Base-by-base conservation (phyloP, 2,329 filamentous ascomycete species). In the Aulographum hederae region DNA sequence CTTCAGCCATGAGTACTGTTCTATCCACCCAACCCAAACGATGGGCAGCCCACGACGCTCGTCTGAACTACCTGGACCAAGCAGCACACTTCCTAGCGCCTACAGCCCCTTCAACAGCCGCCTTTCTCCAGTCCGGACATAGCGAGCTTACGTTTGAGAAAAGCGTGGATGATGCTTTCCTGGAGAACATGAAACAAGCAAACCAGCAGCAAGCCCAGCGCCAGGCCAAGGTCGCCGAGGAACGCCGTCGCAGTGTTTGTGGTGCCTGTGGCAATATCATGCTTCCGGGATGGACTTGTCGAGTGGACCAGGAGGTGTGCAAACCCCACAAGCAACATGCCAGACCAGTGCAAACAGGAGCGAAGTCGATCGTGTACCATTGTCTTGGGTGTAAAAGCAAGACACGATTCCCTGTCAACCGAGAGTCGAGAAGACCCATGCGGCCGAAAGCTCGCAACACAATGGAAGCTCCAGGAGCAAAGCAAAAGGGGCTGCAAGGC, bases 211-310 rank as follows among this genome's bases (percentile, higher is more conserved):
- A 46, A 50, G 29, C 21, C 8, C 21, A 46, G 49, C 33, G 40
- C 45, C 25, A 41, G 44, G 30, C 45, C 43, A 27, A 43, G 48
- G 34, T 42, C 45, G 6, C n/a, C n/a, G n/a, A n/a, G n/a, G n/a
- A n/a, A n/a, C n/a, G n/a, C n/a, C n/a, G n/a, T n/a, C n/a, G n/a
- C n/a, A n/a, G n/a, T n/a, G 34, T 47, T 11, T 58, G 54, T 35
- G 42, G 45, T 27, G 46, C 51, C 11, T 58, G 54, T 34, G 54
- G 54, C 4, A 49, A 41, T 31, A 30, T 46, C 4, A 40, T 56
- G 39, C 36, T 57, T 27, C 46, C 50, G n/a, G 52, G 52, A 33
- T n/a, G n/a, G n/a, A n/a, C n/a, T n/a, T n/a, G n/a, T n/a, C n/a
- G n/a, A n/a, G n/a, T n/a, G n/a, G n/a, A n/a, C n/a, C n/a, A n/a